Conservation (phyloP, 331 rosid genomes). For the Rhamnella rubrinervis region DNA sequence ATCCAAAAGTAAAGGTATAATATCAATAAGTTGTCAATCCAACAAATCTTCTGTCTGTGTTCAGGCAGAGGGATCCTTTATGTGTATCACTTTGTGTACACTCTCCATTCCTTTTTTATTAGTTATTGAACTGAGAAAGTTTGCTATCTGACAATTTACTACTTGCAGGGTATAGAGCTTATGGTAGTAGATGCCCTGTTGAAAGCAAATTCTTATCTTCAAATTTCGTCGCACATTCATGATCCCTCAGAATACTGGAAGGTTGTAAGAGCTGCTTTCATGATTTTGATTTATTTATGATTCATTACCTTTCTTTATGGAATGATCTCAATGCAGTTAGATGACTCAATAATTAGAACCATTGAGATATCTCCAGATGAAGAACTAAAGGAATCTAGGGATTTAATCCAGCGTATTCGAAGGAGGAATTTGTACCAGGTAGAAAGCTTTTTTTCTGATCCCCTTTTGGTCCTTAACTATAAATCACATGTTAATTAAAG, state of each 20-base stretch:
- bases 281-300: background rate
- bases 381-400: slow-evolving; percentile 83
- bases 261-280: slow-evolving; percentile 44
- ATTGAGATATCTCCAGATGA: slow-evolving; percentile 66
- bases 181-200: slow-evolving; percentile 84
- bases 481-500: background rate
- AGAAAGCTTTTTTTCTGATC: slow-evolving; percentile 6
- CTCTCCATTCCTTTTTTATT: background rate
- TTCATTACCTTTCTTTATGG: slow-evolving; percentile 2
- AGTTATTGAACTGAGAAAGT: slow-evolving; percentile 5
- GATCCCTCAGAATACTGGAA: slow-evolving; percentile 89
- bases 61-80: slow-evolving; percentile 8
- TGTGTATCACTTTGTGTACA: background rate
- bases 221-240: slow-evolving; percentile 59
- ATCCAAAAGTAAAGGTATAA: slow-evolving; percentile 89
- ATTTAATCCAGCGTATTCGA: slow-evolving; percentile 75
- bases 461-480: slow-evolving; percentile 5
- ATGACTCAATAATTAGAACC: slow-evolving; percentile 76
- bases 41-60: slow-evolving; percentile 13
- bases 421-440: slow-evolving; percentile 91
- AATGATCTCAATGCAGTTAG: slow-evolving; percentile 63
- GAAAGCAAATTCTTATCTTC: slow-evolving; percentile 65
- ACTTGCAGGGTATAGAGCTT: slow-evolving; percentile 83
- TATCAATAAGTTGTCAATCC: background rate
- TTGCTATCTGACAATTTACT: slow-evolving; percentile 25